phyloP scores from a whole-genome alignment of 768 basidiomycete genomes.

The Royoungia palumana region DNA sequence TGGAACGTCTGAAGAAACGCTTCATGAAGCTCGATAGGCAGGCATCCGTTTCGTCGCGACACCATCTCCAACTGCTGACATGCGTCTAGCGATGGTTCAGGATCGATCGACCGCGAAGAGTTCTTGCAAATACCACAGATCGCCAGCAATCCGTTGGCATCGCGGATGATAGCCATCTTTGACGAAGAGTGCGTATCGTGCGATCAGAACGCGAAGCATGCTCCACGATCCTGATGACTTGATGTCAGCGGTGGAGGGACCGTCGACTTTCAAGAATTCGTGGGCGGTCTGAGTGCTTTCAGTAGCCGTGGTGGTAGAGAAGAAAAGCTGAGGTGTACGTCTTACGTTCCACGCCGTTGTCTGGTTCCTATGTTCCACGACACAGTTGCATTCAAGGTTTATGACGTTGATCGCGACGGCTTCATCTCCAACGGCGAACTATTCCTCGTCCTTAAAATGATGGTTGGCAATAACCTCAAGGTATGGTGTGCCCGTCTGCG shows the following conservation, averaged over 20 bases:
- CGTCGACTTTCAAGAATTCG: slow-evolving; percentile 99
- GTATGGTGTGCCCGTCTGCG: slow-evolving; percentile 36
- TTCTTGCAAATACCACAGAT: slow-evolving; percentile 99
- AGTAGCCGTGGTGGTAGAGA: slow-evolving; percentile 95
- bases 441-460: slow-evolving; percentile 98
- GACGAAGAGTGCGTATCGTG: slow-evolving; percentile 85
- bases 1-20: slow-evolving; percentile 95
- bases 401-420: slow-evolving; percentile 97
- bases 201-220: slow-evolving; percentile 1
- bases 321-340: slow-evolving; percentile 92
- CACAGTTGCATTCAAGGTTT: slow-evolving; percentile 99
- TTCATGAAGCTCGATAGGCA: slow-evolving; percentile 99
- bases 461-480: slow-evolving; percentile 99
- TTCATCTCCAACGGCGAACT: slow-evolving; percentile 98
- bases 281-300: slow-evolving; percentile 96
- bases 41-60: slow-evolving; percentile 8
- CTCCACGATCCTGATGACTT: too few species aligned
- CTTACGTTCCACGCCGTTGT: not conserved
- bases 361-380: slow-evolving; percentile 1
- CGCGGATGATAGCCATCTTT: slow-evolving; percentile 98
- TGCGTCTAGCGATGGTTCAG: slow-evolving; percentile 78
- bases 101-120: slow-evolving; percentile 97
- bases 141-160: slow-evolving; percentile 94
- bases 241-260: slow-evolving; percentile 85
- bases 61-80: not conserved